phyloP scores from a whole-genome alignment of 2,329 filamentous ascomycete species.

The Fusarium dlaminii region DNA sequence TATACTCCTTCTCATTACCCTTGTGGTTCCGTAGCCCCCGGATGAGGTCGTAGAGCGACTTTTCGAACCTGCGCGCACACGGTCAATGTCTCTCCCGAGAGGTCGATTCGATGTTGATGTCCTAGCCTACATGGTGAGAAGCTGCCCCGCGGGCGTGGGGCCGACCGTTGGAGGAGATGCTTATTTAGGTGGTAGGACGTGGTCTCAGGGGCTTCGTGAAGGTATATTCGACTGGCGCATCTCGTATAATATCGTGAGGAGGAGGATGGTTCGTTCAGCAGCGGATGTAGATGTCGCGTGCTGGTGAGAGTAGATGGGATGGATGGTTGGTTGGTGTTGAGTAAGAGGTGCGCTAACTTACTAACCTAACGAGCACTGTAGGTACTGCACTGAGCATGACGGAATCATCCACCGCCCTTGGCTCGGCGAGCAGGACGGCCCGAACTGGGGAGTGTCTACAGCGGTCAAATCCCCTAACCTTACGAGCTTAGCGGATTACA shows the following conservation, averaged over 20 bases:
- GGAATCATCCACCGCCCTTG: slow-evolving; percentile 36
- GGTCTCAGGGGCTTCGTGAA: slow-evolving; percentile 32
- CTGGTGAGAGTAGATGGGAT: slow-evolving; percentile 7
- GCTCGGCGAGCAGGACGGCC: slow-evolving; percentile 42
- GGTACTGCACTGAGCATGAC: slow-evolving; percentile 29
- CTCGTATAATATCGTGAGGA: slow-evolving; percentile 26
- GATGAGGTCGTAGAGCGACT: slow-evolving; percentile 98
- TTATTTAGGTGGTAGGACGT: slow-evolving; percentile 25
- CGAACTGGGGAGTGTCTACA: slow-evolving; percentile 31
- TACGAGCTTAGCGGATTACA: slow-evolving; percentile 9
- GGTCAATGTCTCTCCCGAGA: slow-evolving; percentile 27
- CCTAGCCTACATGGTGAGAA: slow-evolving; percentile 41
- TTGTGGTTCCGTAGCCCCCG: slow-evolving; percentile 95
- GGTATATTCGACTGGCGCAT: slow-evolving; percentile 32
- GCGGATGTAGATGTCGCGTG: slow-evolving; percentile 18
- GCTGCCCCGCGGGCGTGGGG: slow-evolving; percentile 45
- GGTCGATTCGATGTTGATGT: background rate
- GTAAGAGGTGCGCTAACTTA: background rate
- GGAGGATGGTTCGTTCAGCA: background rate
- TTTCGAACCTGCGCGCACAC: slow-evolving; percentile 84
- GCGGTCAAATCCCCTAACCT: slow-evolving; percentile 6
- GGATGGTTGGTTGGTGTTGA: slow-evolving; percentile 11
- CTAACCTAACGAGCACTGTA: background rate
- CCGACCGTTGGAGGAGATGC: slow-evolving; percentile 29
- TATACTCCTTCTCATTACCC: slow-evolving; percentile 93